Evolutionary conservation across 495 filamentous ascomycete species (phyloP).

Genomic region (Hypoxylon cercidicola): DNA sequence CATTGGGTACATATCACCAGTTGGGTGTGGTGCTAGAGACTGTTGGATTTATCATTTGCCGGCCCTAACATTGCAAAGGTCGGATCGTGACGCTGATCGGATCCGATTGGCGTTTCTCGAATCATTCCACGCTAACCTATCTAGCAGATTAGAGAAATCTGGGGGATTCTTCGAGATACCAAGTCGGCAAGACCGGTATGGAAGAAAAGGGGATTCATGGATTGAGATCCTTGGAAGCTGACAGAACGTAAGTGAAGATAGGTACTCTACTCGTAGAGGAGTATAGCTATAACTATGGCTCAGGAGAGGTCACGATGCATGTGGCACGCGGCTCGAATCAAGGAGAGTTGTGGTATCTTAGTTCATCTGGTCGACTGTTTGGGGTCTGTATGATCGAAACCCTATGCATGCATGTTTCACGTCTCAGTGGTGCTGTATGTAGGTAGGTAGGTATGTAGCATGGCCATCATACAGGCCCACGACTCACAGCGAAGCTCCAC

Average conservation of each 20-base stretch:
- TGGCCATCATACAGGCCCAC: constrained; percentile 19
- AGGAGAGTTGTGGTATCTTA: background rate
- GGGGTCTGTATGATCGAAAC: constrained; percentile 37
- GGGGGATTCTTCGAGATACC: constrained; percentile 3
- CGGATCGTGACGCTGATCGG: constrained; percentile 34
- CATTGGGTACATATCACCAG: constrained; percentile 40
- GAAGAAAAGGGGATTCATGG: constrained; percentile 2
- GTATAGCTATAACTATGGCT: background rate
- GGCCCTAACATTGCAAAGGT: constrained; percentile 27
- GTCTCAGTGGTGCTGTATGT: constrained; percentile 9
- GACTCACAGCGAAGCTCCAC: constrained; percentile 26
- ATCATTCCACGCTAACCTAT: constrained; percentile 21
- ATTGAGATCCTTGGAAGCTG: constrained; percentile 5
- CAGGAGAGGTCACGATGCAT: background rate
- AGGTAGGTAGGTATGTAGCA: constrained; percentile 1
- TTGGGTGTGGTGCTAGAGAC: constrained; percentile 20
- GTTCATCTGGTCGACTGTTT: constrained; percentile 21
- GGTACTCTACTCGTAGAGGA: background rate
- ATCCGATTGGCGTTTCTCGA: constrained; percentile 42
- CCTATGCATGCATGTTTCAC: constrained; percentile 42
- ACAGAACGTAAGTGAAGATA: background rate
- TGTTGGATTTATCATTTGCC: constrained; percentile 35
- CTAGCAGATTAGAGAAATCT: constrained; percentile 16
- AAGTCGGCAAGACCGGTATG: constrained; percentile 2
- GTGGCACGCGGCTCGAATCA: constrained; percentile 1